Conservation (phyloP, 2,329 filamentous ascomycete genomes). For the Ophiostoma ips region DNA sequence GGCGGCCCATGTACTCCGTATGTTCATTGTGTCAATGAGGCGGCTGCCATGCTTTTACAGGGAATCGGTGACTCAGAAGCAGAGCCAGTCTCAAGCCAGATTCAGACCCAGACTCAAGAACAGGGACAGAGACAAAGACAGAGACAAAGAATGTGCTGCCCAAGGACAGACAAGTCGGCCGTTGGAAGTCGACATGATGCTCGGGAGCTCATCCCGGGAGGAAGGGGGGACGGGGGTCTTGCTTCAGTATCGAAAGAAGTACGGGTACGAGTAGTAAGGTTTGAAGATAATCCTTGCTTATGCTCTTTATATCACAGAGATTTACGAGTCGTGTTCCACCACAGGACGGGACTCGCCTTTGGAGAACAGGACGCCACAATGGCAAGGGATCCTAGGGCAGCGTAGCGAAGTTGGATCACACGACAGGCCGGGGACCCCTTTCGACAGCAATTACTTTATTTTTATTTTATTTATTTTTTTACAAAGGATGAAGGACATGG, state of each 20-base stretch:
- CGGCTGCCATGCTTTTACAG: neutral
- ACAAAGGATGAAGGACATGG: no score
- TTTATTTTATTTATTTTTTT: no score
- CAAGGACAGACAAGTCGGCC: conserved; percentile 4
- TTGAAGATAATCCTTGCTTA: neutral
- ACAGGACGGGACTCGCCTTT: conserved; percentile 1
- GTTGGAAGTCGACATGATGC: neutral
- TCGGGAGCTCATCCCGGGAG: conserved; percentile 4
- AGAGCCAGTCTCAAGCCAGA: neutral
- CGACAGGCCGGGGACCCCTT: neutral
- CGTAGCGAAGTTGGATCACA: neutral
- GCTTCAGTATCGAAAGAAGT: neutral
- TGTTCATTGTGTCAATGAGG: neutral
- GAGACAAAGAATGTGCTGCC: neutral
- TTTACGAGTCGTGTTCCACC: neutral
- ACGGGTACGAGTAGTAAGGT: no score
- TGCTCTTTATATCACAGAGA: neutral
- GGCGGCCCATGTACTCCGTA: neutral
- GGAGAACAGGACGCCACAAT: neutral
- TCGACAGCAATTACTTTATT: no score
- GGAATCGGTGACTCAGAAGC: neutral
- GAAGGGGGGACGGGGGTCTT: no score
- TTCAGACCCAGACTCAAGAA: no score
- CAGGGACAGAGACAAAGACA: neutral
- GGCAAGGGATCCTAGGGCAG: neutral